phyloP scores from a whole-genome alignment of 352 stramenopile genomes.

The Phytophthora constricta region DNA sequence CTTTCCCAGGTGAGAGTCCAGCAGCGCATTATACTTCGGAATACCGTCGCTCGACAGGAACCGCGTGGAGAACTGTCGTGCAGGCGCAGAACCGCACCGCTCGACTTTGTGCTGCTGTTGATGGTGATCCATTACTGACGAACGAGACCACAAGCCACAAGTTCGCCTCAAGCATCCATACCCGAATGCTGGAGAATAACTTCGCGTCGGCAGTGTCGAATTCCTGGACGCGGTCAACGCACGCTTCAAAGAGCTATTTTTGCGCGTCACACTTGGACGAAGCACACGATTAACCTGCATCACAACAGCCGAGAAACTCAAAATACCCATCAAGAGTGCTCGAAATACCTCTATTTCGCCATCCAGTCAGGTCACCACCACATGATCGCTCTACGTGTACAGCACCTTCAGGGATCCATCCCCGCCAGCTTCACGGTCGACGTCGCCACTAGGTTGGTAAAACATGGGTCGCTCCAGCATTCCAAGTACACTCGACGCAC shows the following conservation, averaged over 20 bases:
- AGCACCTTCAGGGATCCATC: conserved; percentile 43
- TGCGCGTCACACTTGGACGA: conserved; percentile 9
- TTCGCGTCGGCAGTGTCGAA: neutral
- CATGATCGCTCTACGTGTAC: conserved; percentile 54
- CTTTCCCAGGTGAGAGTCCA: conserved; percentile 67
- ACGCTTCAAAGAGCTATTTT: conserved; percentile 16
- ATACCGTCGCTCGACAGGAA: conserved; percentile 74
- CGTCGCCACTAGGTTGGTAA: conserved; percentile 28
- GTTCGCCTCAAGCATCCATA: conserved; percentile 17
- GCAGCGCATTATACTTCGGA: conserved; percentile 73
- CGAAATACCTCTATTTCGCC: conserved; percentile 42
- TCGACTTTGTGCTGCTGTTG: conserved; percentile 5
- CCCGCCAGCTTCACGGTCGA: neutral
- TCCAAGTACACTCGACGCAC: conserved; percentile 31
- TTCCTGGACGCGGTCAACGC: neutral
- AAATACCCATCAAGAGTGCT: conserved; percentile 27
- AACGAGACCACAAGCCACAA: neutral
- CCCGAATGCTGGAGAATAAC: neutral
- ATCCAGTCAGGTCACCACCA: neutral
- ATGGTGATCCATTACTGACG: conserved; percentile 21
- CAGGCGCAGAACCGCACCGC: conserved; percentile 4
- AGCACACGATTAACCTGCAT: too few relatives aligned
- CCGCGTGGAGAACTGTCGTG: conserved; percentile 58
- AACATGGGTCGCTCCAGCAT: conserved; percentile 49
- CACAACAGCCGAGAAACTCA: conserved; percentile 6